Evolutionary conservation across 2,329 filamentous ascomycete species (phyloP), one percentile per base, ranked within the genome.

Genomic region (Aspergillus pseudoterreus): DNA sequence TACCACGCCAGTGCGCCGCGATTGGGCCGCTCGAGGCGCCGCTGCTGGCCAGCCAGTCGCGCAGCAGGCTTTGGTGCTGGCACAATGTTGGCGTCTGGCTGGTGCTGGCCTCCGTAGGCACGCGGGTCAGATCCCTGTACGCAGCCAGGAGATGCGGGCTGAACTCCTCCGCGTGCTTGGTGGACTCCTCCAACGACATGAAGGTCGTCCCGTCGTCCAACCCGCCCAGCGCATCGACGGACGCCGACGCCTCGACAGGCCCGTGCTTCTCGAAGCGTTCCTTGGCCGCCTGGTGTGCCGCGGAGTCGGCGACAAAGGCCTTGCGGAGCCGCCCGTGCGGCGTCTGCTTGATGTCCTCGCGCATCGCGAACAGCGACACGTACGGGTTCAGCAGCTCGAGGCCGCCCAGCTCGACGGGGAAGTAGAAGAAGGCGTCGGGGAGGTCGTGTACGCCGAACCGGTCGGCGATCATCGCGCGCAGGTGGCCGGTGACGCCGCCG

Each of bases 381-480:
- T 80, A 78, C 0, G 78, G 77, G 33, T 78, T 81, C 44, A 73
- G 69, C 8, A 81, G 67, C 9, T 75, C 75, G 3, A 81, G 64
- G 1, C 78, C 78, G 4, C 78, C 78, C 9, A 80, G 69, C 50
- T 78, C 75, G 33, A 77, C 67, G 0, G 78, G 78, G 56, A 79
- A 79, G 59, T 76, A 80, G 58, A 81, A 74, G 53, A 79, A 78
- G 3, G 76, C 78, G 22, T 79, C 78, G 0, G 77, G 77, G 5
- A 81, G 65, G 51, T 75, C 63, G 1, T 65, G 56, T 11, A 78
- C 69, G 2, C 69, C 68, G 54, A 86, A 87, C 0, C 80, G 78
- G 8, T 76, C 62, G 4, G 69, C 59, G 10, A 87, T 79, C 6
- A 74, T 70, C 12, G 70, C 67, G 46, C 82, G 80, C 1, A 86